phyloP scores from a whole-genome alignment of 73 alveolate genomes.

The Effrenium voratum region DNA sequence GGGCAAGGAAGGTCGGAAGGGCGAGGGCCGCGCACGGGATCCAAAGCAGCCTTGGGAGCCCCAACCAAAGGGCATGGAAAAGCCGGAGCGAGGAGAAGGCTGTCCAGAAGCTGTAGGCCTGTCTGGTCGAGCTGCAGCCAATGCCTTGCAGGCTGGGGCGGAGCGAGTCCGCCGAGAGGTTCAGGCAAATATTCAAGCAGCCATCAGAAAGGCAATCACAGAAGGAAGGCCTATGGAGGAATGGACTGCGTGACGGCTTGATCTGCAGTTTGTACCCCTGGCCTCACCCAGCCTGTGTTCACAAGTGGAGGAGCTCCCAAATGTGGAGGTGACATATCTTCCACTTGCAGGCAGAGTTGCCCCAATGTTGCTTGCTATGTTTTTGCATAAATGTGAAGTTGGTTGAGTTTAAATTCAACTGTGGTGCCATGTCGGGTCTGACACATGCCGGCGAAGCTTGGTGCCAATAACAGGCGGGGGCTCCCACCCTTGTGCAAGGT shows the following conservation, averaged over 20 bases:
- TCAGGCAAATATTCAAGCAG: slow-evolving; percentile 88
- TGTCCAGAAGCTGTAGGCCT: slow-evolving; percentile 90
- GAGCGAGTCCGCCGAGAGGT: slow-evolving; percentile 91
- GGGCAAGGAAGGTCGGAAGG: not conserved
- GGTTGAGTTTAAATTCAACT: too few relatives aligned
- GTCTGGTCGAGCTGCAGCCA: slow-evolving; percentile 81
- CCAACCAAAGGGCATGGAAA: slow-evolving; percentile 48
- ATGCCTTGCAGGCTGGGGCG: slow-evolving; percentile 80
- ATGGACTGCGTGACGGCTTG: slow-evolving; percentile 24
- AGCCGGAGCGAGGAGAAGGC: slow-evolving; percentile 88
- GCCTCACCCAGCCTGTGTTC: too few relatives aligned
- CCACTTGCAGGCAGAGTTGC: too few relatives aligned
- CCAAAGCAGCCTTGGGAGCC: not conserved
- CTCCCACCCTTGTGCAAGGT: too few relatives aligned
- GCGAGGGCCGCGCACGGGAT: not conserved
- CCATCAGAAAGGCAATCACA: slow-evolving; percentile 36
- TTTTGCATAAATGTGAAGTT: too few relatives aligned
- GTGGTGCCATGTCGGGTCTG: too few relatives aligned
- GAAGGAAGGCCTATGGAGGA: slow-evolving; percentile 47
- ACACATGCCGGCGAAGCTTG: too few relatives aligned
- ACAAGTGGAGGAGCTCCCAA: too few relatives aligned
- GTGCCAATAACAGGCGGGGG: too few relatives aligned
- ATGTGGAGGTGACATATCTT: too few relatives aligned
- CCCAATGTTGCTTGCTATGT: too few relatives aligned
- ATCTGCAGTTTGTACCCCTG: too few relatives aligned